Evolutionary conservation across 805 yeast genomes (phyloP).

Genomic region (Saccharomycopsis synnaedendra): DNA sequence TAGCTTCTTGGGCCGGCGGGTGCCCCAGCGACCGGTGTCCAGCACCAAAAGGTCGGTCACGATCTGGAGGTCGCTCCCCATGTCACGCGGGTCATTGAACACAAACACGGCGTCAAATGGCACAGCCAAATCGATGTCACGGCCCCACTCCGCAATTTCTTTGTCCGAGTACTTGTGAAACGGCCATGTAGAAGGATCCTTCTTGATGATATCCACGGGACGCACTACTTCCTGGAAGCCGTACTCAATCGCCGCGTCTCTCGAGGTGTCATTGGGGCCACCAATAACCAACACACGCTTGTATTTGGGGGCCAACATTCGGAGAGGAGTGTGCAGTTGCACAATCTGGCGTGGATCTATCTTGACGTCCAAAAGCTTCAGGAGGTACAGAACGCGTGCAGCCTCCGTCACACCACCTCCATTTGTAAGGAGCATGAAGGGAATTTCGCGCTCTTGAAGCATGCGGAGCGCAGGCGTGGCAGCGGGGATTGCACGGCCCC

Average conservation of each 20-base stretch:
- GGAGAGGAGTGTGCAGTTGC: slow-evolving; percentile 83
- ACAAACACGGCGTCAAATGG: slow-evolving; percentile 70
- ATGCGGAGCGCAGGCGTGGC: slow-evolving; percentile 52
- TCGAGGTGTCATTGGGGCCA: slow-evolving; percentile 59
- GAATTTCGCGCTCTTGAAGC: slow-evolving; percentile 44
- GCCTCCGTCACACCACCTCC: slow-evolving; percentile 77
- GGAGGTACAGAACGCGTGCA: slow-evolving; percentile 33
- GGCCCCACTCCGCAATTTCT: slow-evolving; percentile 33
- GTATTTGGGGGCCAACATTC: slow-evolving; percentile 37
- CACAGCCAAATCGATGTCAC: slow-evolving; percentile 20
- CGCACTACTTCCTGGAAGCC: slow-evolving; percentile 70
- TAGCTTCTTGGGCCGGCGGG: slow-evolving; percentile 28
- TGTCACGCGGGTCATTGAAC: slow-evolving; percentile 82
- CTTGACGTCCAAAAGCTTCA: slow-evolving; percentile 20
- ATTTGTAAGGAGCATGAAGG: slow-evolving; percentile 78
- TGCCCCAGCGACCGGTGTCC: slow-evolving; percentile 52
- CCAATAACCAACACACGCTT: slow-evolving; percentile 72
- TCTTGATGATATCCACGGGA: slow-evolving; percentile 58
- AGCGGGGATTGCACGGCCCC: slow-evolving; percentile 50
- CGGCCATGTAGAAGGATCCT: slow-evolving; percentile 55
- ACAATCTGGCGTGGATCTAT: slow-evolving; percentile 57
- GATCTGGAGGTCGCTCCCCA: slow-evolving; percentile 77
- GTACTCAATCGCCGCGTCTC: slow-evolving; percentile 61
- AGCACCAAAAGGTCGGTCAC: slow-evolving; percentile 61
- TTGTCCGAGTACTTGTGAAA: slow-evolving; percentile 42